Base-by-base conservation (phyloP, 768 basidiomycete genomes). In the Boletellus sp. region DNA sequence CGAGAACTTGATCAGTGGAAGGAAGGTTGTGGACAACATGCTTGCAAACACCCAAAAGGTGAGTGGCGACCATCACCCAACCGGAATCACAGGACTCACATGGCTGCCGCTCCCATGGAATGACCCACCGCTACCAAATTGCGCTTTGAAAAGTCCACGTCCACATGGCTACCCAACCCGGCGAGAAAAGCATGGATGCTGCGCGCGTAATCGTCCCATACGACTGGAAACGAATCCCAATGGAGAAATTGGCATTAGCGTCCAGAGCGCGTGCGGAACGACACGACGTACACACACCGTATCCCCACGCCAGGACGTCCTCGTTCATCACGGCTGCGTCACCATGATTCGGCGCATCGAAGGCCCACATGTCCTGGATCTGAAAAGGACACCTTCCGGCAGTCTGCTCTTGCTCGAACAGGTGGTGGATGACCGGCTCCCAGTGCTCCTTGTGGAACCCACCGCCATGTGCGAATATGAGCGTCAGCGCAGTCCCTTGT, bases 311-410 rank as follows among this genome's bases (percentile, higher is more conserved):
- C 6, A 57, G 46, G 12, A 28, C 20, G 1, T 47, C 44, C 24
- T 55, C 53, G 28, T 55, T 57, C 37, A 49, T 28, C 8, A 54
- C 23, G 1, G 56, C 56, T 0, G 56, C 19, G 12, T 57, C 50
- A 1, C 53, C 50, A 0, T 55, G 56, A 41, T 52, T 52, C 1
- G 47, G 47, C 28, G 50, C 28, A 13, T 48, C 53, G 7, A 54
- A 12, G 8, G 43, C 17, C 50, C 53, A 57, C 32, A 47, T 45
- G 20, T 55, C 53, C 11, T 35, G 47, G 22, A 57, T 44, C 7
- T 3, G 34, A 33, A 46, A 20, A 10, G 17, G 28, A 28, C 7
- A 12, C 2, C 12, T 17, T 1, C 9, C 0, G 15, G 4, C 10
- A 4, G 19, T 5, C 23, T 19, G 38, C 20, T 51, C 32, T 12